Base-by-base conservation (phyloP, 108 stramenopile genomes). In the Bacterosira constricta region DNA sequence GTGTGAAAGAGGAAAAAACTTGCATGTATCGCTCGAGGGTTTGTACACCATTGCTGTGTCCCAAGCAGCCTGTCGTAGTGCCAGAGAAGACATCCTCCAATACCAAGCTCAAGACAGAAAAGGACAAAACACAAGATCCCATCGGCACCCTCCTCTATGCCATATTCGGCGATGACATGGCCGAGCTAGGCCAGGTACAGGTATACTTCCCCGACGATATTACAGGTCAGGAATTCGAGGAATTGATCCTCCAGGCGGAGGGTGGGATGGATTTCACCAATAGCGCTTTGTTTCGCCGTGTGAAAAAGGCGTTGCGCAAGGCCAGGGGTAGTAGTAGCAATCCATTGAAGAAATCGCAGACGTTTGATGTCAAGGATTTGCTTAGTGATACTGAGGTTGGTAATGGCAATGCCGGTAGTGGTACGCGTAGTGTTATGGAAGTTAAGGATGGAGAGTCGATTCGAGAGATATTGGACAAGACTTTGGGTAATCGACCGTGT, bases 21-120 rank as follows among this genome's bases (percentile, higher is more conserved):
- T 92, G 93, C 59, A 30, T 39, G 23, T 92, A 92, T 64, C 72
- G 76, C 9, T 41, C 90, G 26, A 81, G 74, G n/a, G 67, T 95
- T 23, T 95, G 93, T 59, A 92, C 93, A 30, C 83, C 82, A 7
- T 49, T 89, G 21, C 55, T 95, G 47, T 95, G 93, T 39, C 70
- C 70, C 7, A 69, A 66, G 27, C 61, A 44, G 5, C 13, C n/a
- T n/a, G n/a, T n/a, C n/a, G n/a, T n/a, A n/a, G n/a, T n/a, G n/a
- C n/a, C n/a, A n/a, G n/a, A n/a, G n/a, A n/a, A n/a, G n/a, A n/a
- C n/a, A n/a, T n/a, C n/a, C n/a, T n/a, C n/a, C n/a, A n/a, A n/a
- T n/a, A n/a, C n/a, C n/a, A 46, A 3, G 29, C 10, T 58, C 44
- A 42, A 41, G 21, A 23, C 27, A 42, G 31, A 47, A 27, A 3